phyloP scores from a whole-genome alignment of 1,284 basidiomycete genomes.

The Mycosarcoma mackinlayi region DNA sequence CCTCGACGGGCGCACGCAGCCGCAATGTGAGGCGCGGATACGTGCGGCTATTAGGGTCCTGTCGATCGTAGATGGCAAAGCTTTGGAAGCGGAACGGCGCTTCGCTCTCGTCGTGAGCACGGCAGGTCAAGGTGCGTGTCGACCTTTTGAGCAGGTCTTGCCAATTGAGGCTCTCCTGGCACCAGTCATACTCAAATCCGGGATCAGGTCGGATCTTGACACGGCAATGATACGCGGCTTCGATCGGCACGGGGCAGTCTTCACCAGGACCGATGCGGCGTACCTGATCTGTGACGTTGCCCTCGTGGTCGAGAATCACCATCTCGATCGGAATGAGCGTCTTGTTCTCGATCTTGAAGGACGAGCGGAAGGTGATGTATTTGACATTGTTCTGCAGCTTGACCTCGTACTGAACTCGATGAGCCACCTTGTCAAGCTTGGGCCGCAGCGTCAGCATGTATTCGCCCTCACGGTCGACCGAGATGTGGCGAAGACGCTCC shows the following conservation, averaged over 20 bases:
- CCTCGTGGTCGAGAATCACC: constrained; percentile 85
- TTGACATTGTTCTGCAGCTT: constrained; percentile 93
- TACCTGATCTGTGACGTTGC: constrained; percentile 81
- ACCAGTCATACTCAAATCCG: constrained; percentile 96
- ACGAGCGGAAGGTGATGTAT: constrained; percentile 91
- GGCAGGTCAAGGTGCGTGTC: constrained; percentile 85
- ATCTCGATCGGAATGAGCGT: constrained; percentile 94
- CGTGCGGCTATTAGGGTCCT: constrained; percentile 72
- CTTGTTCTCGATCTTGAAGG: constrained; percentile 90
- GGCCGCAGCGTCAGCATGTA: constrained; percentile 88
- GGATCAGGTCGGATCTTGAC: constrained; percentile 92
- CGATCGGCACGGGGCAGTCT: constrained; percentile 89
- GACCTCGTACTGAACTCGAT: constrained; percentile 90
- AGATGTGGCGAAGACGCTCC: constrained; percentile 88
- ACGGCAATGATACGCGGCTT: constrained; percentile 84
- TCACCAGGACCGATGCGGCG: constrained; percentile 92
- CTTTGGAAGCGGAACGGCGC: constrained; percentile 96
- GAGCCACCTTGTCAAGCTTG: constrained; percentile 78
- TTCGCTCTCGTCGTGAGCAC: constrained; percentile 82
- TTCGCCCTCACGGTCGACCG: constrained; percentile 94
- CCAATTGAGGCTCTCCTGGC: constrained; percentile 82
- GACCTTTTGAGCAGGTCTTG: constrained; percentile 84
- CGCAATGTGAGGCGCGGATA: constrained; percentile 86
- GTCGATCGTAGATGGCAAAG: constrained; percentile 83
- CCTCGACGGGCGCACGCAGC: constrained; percentile 92